phyloP scores from a whole-genome alignment of 768 basidiomycete species.

The Austroboletus festivus region DNA sequence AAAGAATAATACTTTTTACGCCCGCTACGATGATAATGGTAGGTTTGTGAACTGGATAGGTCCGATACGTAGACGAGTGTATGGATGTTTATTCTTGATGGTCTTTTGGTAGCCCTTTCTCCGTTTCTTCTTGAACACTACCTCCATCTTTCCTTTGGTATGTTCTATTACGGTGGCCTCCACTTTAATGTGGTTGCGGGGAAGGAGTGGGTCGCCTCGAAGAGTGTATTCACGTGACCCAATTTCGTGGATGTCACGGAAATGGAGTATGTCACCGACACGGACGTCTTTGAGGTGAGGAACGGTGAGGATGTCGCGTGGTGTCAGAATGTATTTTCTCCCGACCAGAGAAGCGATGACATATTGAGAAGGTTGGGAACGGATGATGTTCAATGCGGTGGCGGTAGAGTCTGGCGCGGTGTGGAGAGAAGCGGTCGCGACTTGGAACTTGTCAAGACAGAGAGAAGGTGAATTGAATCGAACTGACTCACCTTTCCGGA shows the following conservation, averaged over 20 bases:
- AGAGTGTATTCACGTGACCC: slow-evolving; percentile 95
- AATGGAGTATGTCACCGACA: slow-evolving; percentile 79
- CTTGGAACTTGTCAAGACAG: slow-evolving; percentile 1
- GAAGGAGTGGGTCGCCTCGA: slow-evolving; percentile 71
- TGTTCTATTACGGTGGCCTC: slow-evolving; percentile 95
- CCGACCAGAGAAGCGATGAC: slow-evolving; percentile 86
- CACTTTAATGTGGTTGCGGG: slow-evolving; percentile 63
- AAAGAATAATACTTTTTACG: no score
- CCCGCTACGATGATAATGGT: slow-evolving; percentile 24
- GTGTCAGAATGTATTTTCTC: slow-evolving; percentile 84
- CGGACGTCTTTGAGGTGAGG: slow-evolving; percentile 82
- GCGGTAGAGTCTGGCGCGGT: slow-evolving; percentile 42
- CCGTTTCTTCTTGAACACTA: slow-evolving; percentile 93
- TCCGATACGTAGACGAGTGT: slow-evolving; percentile 92
- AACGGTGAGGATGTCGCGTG: slow-evolving; percentile 89
- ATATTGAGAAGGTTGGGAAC: slow-evolving; percentile 91
- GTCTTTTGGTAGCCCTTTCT: slow-evolving; percentile 98
- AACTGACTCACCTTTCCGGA: slow-evolving; percentile 21
- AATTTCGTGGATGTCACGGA: slow-evolving; percentile 89
- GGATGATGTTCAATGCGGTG: slow-evolving; percentile 74
- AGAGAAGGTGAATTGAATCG: slow-evolving; percentile 3
- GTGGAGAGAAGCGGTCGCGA: slow-evolving; percentile 29
- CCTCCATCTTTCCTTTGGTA: slow-evolving; percentile 91
- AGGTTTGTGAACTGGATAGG: slow-evolving; percentile 55
- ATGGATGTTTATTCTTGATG: slow-evolving; percentile 90